A percentile compares a stretch with the other conserved stretches of the same genome.
Evolutionary conservation across 441 rosid species (phyloP).

Genomic region (Arabidopsis lyrata): DNA sequence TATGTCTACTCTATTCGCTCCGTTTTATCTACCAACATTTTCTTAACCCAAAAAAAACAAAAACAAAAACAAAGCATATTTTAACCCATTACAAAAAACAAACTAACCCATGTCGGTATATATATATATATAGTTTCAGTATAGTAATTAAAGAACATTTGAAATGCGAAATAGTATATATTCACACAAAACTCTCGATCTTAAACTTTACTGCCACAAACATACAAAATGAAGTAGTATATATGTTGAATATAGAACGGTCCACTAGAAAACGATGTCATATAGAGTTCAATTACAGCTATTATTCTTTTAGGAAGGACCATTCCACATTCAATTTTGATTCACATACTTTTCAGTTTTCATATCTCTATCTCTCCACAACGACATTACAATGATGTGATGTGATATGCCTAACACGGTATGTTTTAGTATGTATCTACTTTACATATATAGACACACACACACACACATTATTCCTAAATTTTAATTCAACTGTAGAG

Average conservation of each 20-base stretch:
- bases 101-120: conserved; percentile 1
- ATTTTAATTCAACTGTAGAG: not conserved
- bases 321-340: conserved; percentile 42
- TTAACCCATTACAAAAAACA: not conserved
- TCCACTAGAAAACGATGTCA: conserved; percentile 34
- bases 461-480: not conserved
- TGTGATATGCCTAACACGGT: conserved; percentile 39
- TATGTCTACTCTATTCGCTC: not conserved
- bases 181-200: conserved; percentile 23
- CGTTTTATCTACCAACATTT: not conserved
- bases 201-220: conserved; percentile 33
- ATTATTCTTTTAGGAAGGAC: conserved; percentile 37
- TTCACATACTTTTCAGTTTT: conserved; percentile 35
- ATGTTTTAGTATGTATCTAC: not conserved
- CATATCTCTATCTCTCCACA: conserved; percentile 30
- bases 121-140: not conserved
- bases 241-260: conserved; percentile 5
- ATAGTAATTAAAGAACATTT: not conserved
- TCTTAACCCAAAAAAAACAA: not conserved
- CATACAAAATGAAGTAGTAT: conserved; percentile 23
- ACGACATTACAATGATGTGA: conserved; percentile 40
- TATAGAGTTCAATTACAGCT: conserved; percentile 46
- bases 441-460: not conserved
- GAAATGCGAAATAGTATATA: not conserved
- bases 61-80: too few relatives aligned